Percentiles rank a stretch among this genome's conserved stretches.
Conservation (phyloP, 257 asterid species). For the Solanum medicagineum region DNA sequence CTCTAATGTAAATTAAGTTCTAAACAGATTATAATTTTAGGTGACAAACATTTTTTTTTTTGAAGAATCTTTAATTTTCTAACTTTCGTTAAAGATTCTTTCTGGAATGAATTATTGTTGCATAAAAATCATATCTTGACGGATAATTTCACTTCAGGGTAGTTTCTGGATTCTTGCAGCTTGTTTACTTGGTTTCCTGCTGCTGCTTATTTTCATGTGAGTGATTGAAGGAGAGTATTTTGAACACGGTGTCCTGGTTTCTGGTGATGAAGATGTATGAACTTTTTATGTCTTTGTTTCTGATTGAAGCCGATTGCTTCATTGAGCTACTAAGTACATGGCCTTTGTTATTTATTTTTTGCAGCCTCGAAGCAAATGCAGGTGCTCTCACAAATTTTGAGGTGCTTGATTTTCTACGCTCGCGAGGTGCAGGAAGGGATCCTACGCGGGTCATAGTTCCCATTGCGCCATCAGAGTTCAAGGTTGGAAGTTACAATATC, state of each 20-base stretch:
- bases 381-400: constrained; percentile 71
- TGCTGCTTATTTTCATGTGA: not conserved
- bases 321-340: not conserved
- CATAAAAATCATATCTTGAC: not conserved
- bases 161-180: not conserved
- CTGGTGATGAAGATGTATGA: constrained; percentile 26
- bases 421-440: constrained; percentile 78
- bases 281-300: not conserved
- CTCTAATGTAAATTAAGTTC: too few relatives aligned
- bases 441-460: constrained; percentile 52
- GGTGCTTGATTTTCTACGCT: constrained; percentile 62
- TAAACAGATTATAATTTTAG: too few relatives aligned
- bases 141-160: not conserved
- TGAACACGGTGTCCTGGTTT: not conserved
- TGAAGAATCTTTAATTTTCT: too few relatives aligned
- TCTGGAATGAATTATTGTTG: not conserved
- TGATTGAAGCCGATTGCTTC: not conserved
- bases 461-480: constrained; percentile 55
- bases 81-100: too few relatives aligned
- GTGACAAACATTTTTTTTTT: too few relatives aligned
- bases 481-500: constrained; percentile 27
- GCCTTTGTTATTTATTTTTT: not conserved
- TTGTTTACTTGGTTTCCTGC: too few relatives aligned
- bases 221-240: not conserved
- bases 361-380: constrained; percentile 42